Evolutionary conservation across 1,284 basidiomycete genomes (phyloP), one percentile per base, ranked within the genome.

Genomic region (Fomitopsis pinicola): DNA sequence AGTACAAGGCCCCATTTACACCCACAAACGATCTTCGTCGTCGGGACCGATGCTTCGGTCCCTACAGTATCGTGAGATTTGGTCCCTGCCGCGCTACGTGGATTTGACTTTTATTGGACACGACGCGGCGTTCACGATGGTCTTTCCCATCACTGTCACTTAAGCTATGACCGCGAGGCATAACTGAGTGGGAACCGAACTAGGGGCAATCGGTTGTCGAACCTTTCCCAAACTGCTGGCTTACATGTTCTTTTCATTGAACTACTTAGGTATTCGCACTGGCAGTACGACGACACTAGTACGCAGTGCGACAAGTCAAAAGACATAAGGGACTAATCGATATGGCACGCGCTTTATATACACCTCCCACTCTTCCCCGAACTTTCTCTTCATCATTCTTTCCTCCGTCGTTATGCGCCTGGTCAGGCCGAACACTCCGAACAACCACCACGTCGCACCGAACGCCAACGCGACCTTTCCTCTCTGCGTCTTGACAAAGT

Each of bases 331-430:
- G 12, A 66, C 12, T n/a, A 66, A 40, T 33, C 38, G 55, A 42
- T 61, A 63, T 3, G 59, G 62, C 40, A 59, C 58, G 35, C 28
- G 59, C 54, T 52, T 53, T 33, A 60, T 57, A 59, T 62, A 66
- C n/a, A 56, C 59, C 3, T 62, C 59, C 64, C 64, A 66, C 55
- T 63, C 44, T 22, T 45, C n/a, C 22, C 64, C 60, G 19, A 66
- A 66, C 55, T 63, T 55, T 55, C 48, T 60, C 59, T 42, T 56
- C 60, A 66, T 42, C 48, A 66, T 59, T 35, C 7, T 45, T 10
- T 66, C 64, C 59, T 66, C 64, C 33, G 38, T 63, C 28, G 48
- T 17, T 15, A 50, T 42, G 15, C 62, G 45, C 36, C 42, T 28
- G 42, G 58, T 17, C 15, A 53, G 35, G 15, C 26, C 30, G 15